These are phyloP conservation scores for Cucurbitaria berberidis DNA, from an alignment of 2,329 filamentous ascomycete genomes.

Conservation along the genomic window DNA sequence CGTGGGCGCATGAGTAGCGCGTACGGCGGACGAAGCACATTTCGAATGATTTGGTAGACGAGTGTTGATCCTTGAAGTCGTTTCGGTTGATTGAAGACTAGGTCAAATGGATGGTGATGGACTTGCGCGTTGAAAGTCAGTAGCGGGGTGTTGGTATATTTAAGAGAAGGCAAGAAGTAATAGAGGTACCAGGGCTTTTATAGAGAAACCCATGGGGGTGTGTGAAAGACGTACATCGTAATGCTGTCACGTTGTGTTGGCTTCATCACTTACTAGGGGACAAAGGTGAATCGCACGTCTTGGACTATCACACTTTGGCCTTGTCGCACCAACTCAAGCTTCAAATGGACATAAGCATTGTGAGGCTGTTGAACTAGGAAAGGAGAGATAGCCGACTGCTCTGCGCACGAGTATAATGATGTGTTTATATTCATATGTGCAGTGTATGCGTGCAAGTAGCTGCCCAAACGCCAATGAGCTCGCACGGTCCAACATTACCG, in stretches of 20 bases:
- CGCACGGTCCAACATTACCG: background rate
- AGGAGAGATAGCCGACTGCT: background rate
- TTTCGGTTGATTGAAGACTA: background rate
- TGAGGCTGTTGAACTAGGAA: background rate
- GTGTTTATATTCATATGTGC: background rate
- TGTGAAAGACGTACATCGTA: too few relatives aligned
- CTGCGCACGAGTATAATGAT: background rate
- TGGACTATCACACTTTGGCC: too few relatives aligned
- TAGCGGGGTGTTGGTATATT: background rate
- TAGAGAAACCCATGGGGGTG: too few relatives aligned
- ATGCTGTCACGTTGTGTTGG: too few relatives aligned
- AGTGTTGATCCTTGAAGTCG: too few relatives aligned
- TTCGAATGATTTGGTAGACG: background rate
- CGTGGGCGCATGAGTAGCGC: conserved; percentile 13
- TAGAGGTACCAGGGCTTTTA: too few relatives aligned
- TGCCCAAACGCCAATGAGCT: background rate
- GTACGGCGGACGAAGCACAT: conserved; percentile 13
- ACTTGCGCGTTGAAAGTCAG: background rate
- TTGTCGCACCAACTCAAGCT: too few relatives aligned
- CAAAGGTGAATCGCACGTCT: background rate
- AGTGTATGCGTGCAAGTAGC: background rate
- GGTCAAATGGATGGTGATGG: background rate
- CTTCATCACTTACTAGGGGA: background rate
- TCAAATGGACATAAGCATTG: too few relatives aligned
- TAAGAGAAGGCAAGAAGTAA: too few relatives aligned